phyloP scores from a whole-genome alignment of 2,329 filamentous ascomycete genomes.

The Torrubiella hemipterigena region DNA sequence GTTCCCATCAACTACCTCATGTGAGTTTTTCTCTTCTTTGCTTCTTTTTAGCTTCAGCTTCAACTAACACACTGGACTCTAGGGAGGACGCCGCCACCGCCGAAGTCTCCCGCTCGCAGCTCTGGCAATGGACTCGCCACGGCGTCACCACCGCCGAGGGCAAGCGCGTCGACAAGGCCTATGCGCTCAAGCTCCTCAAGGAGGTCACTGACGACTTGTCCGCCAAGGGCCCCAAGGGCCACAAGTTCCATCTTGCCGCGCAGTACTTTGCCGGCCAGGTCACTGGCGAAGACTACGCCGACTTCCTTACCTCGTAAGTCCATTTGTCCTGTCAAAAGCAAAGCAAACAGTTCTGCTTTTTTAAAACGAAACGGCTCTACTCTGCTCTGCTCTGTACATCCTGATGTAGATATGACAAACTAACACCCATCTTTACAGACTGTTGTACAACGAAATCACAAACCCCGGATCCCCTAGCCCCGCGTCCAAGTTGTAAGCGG shows the following conservation, averaged over 20 bases:
- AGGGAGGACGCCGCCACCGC: slow-evolving; percentile 92
- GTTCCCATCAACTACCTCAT: slow-evolving; percentile 97
- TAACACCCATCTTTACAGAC: slow-evolving; percentile 28
- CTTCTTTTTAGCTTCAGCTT: neutral
- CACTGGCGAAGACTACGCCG: slow-evolving; percentile 93
- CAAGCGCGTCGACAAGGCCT: slow-evolving; percentile 86
- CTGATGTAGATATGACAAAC: slow-evolving; percentile 5
- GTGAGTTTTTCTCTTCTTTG: slow-evolving; percentile 27
- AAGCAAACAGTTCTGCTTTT: no score
- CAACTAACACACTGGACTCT: slow-evolving; percentile 8
- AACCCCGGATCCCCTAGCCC: slow-evolving; percentile 49
- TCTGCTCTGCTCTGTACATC: neutral
- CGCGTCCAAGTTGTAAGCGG: slow-evolving; percentile 54
- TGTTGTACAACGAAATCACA: slow-evolving; percentile 83
- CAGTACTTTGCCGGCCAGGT: slow-evolving; percentile 91
- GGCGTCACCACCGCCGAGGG: slow-evolving; percentile 69
- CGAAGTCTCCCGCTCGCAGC: slow-evolving; percentile 85
- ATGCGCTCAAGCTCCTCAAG: slow-evolving; percentile 73
- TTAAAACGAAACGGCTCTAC: no score
- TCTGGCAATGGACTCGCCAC: slow-evolving; percentile 89
- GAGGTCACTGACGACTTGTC: slow-evolving; percentile 72
- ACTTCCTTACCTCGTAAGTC: slow-evolving; percentile 77
- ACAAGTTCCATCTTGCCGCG: slow-evolving; percentile 83
- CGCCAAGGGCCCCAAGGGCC: slow-evolving; percentile 66
- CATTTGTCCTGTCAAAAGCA: neutral